These are phyloP conservation scores for Phoenix roebelenii DNA, from an alignment of 176 grass and related monocot species.

Conservation along the genomic window DNA sequence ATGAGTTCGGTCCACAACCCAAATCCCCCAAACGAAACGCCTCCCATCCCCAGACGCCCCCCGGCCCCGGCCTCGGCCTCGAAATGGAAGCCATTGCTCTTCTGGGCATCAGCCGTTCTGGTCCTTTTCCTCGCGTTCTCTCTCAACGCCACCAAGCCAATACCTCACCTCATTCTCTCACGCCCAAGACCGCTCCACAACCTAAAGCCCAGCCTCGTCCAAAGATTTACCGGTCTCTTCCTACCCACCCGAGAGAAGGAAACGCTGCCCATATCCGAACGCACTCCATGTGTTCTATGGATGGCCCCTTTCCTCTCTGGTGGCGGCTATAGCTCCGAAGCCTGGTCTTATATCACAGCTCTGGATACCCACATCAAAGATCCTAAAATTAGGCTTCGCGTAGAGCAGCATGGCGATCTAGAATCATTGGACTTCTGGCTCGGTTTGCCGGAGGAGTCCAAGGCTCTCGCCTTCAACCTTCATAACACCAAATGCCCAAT, in stretches of 20 bases:
- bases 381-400: constrained; percentile 27
- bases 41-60: not conserved
- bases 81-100: not conserved
- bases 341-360: constrained; percentile 50
- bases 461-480: constrained; percentile 36
- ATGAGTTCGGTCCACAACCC: too few relatives aligned
- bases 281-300: constrained; percentile 74
- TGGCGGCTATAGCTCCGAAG: constrained; percentile 72
- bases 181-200: not conserved
- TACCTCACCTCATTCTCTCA: not conserved
- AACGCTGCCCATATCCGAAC: not conserved
- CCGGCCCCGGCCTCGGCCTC: too few relatives aligned
- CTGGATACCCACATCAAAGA: constrained; percentile 7
- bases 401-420: constrained; percentile 50
- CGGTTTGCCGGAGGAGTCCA: constrained; percentile 44
- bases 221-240: too few relatives aligned
- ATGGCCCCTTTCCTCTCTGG: constrained; percentile 66
- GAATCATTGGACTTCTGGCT: constrained; percentile 56
- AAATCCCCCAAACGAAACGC: too few relatives aligned
- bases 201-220: not conserved
- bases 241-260: too few relatives aligned
- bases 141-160: constrained; percentile 1
- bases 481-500: constrained; percentile 28
- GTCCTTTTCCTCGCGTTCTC: constrained; percentile 1
- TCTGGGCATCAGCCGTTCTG: not conserved